Conservation (phyloP, 495 filamentous ascomycete species). For the Podospora pseudoanserina region DNA sequence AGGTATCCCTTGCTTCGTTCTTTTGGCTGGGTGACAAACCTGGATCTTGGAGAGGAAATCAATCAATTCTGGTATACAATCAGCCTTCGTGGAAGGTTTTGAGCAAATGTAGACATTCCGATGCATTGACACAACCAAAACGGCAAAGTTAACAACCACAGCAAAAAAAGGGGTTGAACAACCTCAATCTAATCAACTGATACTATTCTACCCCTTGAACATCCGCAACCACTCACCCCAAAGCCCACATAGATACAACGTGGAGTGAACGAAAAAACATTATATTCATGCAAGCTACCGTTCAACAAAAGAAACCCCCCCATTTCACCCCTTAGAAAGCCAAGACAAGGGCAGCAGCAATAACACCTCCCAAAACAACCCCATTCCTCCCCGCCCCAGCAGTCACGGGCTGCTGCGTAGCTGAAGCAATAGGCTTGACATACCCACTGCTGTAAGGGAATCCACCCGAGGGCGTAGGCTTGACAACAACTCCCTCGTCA, state of each 20-base stretch:
- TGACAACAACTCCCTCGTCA: background rate
- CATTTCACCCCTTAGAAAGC: slow-evolving; percentile 17
- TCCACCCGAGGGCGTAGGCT: slow-evolving; percentile 15
- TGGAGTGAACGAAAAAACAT: background rate
- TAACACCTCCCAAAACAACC: slow-evolving; percentile 22
- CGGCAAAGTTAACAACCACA: no score
- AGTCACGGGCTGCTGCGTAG: slow-evolving; percentile 18
- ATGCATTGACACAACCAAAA: no score
- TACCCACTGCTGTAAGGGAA: slow-evolving; percentile 6
- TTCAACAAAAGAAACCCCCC: slow-evolving; percentile 5
- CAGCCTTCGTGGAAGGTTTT: no score
- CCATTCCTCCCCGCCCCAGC: slow-evolving; percentile 31
- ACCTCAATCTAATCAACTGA: no score
- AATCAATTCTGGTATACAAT: no score
- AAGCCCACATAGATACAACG: background rate
- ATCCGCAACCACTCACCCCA: background rate
- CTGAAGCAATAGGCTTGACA: slow-evolving; percentile 10
- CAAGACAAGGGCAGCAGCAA: slow-evolving; percentile 26
- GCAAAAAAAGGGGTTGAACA: no score
- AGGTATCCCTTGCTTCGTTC: no score
- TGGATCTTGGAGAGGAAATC: no score
- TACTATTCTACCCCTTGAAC: background rate
- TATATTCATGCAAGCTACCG: background rate
- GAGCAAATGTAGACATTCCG: no score
- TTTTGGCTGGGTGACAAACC: no score